phyloP scores from a whole-genome alignment of 176 grass and related monocot species.

The Eremochloa ophiuroides region DNA sequence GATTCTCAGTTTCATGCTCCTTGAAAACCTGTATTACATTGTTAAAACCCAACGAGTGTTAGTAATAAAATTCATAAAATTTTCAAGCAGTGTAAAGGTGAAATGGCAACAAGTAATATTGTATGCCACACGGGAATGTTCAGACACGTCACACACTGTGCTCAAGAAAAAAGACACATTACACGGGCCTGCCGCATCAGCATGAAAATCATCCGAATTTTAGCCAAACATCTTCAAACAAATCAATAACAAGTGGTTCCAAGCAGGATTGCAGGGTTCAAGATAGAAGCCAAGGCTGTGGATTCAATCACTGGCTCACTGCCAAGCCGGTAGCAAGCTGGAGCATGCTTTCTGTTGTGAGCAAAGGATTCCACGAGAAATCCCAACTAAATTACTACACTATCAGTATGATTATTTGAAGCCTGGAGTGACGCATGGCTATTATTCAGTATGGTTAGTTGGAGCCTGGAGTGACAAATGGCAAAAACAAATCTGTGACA shows the following conservation, averaged over 20 bases:
- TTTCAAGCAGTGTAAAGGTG: neutral
- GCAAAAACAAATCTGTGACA: neutral
- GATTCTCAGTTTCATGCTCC: constrained; percentile 46
- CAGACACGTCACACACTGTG: neutral
- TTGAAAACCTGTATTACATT: constrained; percentile 61
- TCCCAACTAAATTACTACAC: neutral
- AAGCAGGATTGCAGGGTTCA: constrained; percentile 12
- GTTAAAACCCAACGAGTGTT: neutral
- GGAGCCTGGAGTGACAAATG: too few species aligned
- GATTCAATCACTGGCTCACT: neutral
- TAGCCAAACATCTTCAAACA: neutral
- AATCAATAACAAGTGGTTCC: neutral
- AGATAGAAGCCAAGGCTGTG: neutral
- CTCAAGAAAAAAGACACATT: neutral
- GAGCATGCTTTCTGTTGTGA: neutral
- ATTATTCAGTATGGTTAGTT: neutral
- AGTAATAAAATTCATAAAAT: neutral
- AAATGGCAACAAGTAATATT: neutral
- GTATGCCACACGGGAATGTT: neutral
- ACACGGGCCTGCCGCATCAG: neutral
- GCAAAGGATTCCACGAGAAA: neutral
- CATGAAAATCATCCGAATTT: neutral
- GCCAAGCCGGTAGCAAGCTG: neutral
- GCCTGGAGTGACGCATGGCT: too few species aligned
- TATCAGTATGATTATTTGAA: neutral